Conservation (phyloP, 139 green algal species). For the Chlorella sp. region DNA sequence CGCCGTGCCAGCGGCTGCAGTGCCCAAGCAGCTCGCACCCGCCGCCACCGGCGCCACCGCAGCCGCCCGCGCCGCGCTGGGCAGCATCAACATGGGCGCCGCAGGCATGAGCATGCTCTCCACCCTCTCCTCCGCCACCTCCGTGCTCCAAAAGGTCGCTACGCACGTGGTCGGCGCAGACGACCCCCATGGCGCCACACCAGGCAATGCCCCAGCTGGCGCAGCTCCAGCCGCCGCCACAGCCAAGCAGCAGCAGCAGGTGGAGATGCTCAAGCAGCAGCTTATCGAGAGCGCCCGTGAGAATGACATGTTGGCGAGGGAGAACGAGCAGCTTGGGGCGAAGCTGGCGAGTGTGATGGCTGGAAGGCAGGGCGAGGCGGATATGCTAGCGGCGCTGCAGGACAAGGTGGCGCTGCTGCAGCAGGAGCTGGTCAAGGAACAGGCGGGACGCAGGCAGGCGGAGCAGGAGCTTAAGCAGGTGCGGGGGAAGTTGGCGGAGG, state of each 20-base stretch:
- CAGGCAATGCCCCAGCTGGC: not conserved
- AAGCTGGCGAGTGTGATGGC: constrained; percentile 1
- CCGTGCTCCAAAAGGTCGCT: constrained; percentile 23
- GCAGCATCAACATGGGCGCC: not conserved
- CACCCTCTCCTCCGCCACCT: constrained; percentile 8
- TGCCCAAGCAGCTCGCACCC: too few relatives aligned
- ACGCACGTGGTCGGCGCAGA: constrained; percentile 23
- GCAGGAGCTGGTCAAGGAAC: not conserved
- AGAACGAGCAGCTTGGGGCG: not conserved
- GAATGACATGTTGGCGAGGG: constrained; percentile 9
- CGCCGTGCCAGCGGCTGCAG: not conserved
- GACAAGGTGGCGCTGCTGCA: not conserved
- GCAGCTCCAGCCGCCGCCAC: too few relatives aligned
- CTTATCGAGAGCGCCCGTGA: constrained; percentile 13
- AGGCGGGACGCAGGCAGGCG: not conserved
- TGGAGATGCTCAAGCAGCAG: constrained; percentile 24
- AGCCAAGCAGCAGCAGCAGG: constrained; percentile 4
- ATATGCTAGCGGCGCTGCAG: not conserved
- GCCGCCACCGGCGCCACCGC: too few relatives aligned
- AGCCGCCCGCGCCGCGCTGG: not conserved
- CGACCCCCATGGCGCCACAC: constrained; percentile 3
- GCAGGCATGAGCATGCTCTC: constrained; percentile 1
- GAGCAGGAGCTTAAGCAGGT: not conserved
- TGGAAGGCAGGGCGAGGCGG: not conserved
- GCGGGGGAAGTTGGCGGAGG: too few relatives aligned